phyloP scores from a whole-genome alignment of 805 yeast species.

The Priceomyces carsonii region DNA sequence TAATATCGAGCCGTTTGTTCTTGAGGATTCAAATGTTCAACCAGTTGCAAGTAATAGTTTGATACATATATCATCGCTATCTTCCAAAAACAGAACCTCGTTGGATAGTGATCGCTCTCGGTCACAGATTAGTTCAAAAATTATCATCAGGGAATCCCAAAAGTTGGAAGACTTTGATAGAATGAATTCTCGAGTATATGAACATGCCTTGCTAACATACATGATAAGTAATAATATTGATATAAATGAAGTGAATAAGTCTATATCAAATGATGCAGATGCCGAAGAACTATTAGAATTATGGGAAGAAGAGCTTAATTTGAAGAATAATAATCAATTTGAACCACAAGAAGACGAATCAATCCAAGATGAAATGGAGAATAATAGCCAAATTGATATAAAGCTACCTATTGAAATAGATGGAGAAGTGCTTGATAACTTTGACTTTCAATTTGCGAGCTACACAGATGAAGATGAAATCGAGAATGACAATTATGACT shows the following conservation, averaged over 20 bases:
- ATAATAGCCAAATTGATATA: slow-evolving; percentile 4
- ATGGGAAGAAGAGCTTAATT: slow-evolving; percentile 4
- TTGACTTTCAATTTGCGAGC: slow-evolving; percentile 9
- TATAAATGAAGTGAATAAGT: slow-evolving; percentile 6
- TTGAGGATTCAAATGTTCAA: not conserved
- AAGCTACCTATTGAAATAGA: too few relatives aligned
- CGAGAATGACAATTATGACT: too few relatives aligned
- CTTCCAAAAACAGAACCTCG: slow-evolving; percentile 1
- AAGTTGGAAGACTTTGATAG: slow-evolving; percentile 14
- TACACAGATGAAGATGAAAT: slow-evolving; percentile 6
- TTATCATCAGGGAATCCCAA: slow-evolving; percentile 12
- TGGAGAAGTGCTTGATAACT: slow-evolving; percentile 5
- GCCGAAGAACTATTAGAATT: slow-evolving; percentile 3
- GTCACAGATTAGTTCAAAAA: too few relatives aligned
- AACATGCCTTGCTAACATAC: slow-evolving; percentile 19
- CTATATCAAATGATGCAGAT: slow-evolving; percentile 11
- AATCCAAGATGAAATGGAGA: slow-evolving; percentile 11
- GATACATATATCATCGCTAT: slow-evolving; percentile 3
- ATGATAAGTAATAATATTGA: slow-evolving; percentile 12
- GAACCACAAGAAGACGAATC: slow-evolving; percentile 5
- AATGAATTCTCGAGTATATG: slow-evolving; percentile 13
- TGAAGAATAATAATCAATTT: not conserved
- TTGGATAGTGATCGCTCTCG: too few relatives aligned
- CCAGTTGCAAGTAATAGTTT: too few relatives aligned
- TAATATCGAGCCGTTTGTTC: slow-evolving; percentile 2